Base-by-base conservation (phyloP, 345 rosid species). In the Angophora floribunda region DNA sequence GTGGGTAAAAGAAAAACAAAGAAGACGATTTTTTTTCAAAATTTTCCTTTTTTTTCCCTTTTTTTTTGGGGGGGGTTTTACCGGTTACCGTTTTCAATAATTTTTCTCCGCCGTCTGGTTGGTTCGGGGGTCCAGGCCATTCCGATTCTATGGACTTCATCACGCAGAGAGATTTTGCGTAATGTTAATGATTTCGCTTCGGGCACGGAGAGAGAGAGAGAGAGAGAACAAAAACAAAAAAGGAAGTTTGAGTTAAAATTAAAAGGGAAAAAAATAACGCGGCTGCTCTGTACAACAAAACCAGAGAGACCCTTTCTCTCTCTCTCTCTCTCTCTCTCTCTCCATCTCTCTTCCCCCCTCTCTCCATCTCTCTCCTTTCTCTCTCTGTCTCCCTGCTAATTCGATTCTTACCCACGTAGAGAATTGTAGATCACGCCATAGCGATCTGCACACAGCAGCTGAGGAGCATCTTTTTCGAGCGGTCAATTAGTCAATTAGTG, bases 381-480 rank as follows among this genome's bases (percentile, higher is more conserved):
- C 30, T 55, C 51, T 41, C 70, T 55, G 50, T 24, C 55, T n/a
- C 47, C 24, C 32, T 22, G 52, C 53, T 87, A 51, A 63, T 32
- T 22, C 85, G 82, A 67, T 87, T 63, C 87, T 88, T 82, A 90
- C 85, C 87, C 89, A 70, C 95, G 89, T 78, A 87, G 89, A 32
- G 85, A 32, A 47, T 57, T 59, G 70, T 45, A 57, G 78, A 57
- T 86, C 87, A 86, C 79, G 87, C 52, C 67, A 6, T 45, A 36
- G 87, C 87, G 87, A 86, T 86, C 87, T 21, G 63, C 87, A 36
- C 67, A 75, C 14, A 41, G 84, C 49, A 75, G 49, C 87, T 86
- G n/a, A 17, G 47, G 65, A 86, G 67, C 47, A 22, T 61, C 67
- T 36, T 36, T 36, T 50, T 61, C n/a, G n/a, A n/a, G 87, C 17